phyloP scores from a whole-genome alignment of 2,329 filamentous ascomycete genomes.

The Fusarium sp. region DNA sequence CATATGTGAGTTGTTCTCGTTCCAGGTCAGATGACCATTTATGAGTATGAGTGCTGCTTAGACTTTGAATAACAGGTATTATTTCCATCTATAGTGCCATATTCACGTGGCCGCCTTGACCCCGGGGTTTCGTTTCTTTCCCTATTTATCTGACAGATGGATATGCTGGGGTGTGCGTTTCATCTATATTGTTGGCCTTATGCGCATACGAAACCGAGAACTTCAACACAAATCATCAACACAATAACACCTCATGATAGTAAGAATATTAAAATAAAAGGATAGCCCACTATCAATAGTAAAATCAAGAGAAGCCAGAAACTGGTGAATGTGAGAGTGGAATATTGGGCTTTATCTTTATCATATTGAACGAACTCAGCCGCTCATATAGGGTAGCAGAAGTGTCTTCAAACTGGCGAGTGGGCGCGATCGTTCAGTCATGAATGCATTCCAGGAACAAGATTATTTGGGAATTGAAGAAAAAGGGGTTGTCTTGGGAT shows the following conservation, averaged over 20 bases:
- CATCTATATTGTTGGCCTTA: not conserved
- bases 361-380: not conserved
- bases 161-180: not conserved
- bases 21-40: not conserved
- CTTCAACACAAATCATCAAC: not conserved
- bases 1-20: not conserved
- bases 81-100: not conserved
- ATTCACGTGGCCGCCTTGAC: not conserved
- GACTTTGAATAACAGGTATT: not conserved
- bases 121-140: not conserved
- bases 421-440: not conserved
- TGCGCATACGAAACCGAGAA: not conserved
- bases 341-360: not conserved
- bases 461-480: not conserved
- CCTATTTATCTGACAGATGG: not conserved
- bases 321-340: not conserved
- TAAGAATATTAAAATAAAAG: not conserved
- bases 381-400: not conserved
- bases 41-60: not conserved
- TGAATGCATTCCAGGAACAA: not conserved
- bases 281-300: accelerated
- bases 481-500: too few species aligned
- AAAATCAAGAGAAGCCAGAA: not conserved
- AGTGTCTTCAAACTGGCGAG: not conserved
- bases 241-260: not conserved